These are phyloP conservation scores for Phytophthora tentaculata DNA, from an alignment of 352 stramenopile species.

Conservation along the genomic window DNA sequence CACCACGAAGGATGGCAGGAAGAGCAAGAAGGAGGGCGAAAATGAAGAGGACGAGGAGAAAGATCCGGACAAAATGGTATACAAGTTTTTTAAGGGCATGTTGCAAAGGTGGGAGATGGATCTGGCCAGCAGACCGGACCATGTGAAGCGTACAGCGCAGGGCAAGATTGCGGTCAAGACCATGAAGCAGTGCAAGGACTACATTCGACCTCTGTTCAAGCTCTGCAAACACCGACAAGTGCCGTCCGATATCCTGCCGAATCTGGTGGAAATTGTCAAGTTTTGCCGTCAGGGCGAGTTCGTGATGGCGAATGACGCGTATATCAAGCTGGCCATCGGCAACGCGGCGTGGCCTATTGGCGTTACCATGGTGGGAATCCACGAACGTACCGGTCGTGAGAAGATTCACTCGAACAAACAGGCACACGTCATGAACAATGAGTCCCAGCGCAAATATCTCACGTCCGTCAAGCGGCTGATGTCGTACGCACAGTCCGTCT, in stretches of 20 bases:
- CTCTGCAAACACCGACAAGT: slow-evolving; percentile 94
- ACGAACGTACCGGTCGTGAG: slow-evolving; percentile 94
- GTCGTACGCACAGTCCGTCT: slow-evolving; percentile 94
- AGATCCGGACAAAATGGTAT: slow-evolving; percentile 75
- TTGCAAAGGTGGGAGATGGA: slow-evolving; percentile 95
- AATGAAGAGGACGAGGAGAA: slow-evolving; percentile 49
- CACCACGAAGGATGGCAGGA: background rate
- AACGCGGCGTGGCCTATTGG: slow-evolving; percentile 99
- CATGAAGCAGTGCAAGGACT: slow-evolving; percentile 99
- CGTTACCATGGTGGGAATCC: slow-evolving; percentile 99
- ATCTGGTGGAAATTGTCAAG: slow-evolving; percentile 94
- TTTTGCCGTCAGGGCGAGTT: slow-evolving; percentile 95
- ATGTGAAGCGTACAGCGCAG: slow-evolving; percentile 90
- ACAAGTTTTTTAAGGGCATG: slow-evolving; percentile 95
- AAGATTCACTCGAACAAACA: slow-evolving; percentile 98
- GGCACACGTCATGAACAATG: slow-evolving; percentile 99
- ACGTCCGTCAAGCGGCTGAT: slow-evolving; percentile 98
- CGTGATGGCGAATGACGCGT: slow-evolving; percentile 96
- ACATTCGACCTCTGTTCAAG: slow-evolving; percentile 98
- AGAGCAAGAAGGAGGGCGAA: slow-evolving; percentile 18
- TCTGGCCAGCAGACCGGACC: slow-evolving; percentile 83
- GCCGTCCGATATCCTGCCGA: slow-evolving; percentile 86
- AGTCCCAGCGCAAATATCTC: slow-evolving; percentile 98
- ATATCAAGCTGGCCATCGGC: slow-evolving; percentile 98
- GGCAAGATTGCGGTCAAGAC: slow-evolving; percentile 97